Percentiles rank a stretch among this genome's conserved stretches.
Conservation (phyloP, 1,284 basidiomycete genomes). For the Sutorius eximius region DNA sequence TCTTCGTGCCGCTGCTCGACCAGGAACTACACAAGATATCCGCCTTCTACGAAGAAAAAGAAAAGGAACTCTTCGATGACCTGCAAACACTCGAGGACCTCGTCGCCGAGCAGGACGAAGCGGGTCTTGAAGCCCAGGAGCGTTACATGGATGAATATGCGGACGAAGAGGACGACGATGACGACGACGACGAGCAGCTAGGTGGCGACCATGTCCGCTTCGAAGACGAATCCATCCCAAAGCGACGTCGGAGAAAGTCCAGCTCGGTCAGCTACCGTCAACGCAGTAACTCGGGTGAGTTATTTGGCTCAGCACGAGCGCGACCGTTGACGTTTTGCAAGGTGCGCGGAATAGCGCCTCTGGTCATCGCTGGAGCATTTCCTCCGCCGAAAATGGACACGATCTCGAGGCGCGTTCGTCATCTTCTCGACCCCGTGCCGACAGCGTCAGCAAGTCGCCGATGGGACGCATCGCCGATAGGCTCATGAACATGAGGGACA, state of each 20-base stretch:
- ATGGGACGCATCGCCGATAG: conserved; percentile 49
- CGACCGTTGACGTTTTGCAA: conserved; percentile 12
- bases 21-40: conserved; percentile 83
- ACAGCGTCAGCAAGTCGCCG: conserved; percentile 39
- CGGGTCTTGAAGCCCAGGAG: conserved; percentile 52
- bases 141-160: conserved; percentile 53
- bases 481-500: conserved; percentile 52
- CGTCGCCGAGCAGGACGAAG: conserved; percentile 64
- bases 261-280: conserved; percentile 35
- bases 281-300: conserved; percentile 28
- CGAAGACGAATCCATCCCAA: conserved; percentile 24
- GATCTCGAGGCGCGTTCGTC: conserved; percentile 39
- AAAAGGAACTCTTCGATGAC: conserved; percentile 68
- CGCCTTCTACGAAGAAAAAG: conserved; percentile 79
- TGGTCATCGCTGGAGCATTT: conserved; percentile 47
- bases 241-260: conserved; percentile 38
- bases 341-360: conserved; percentile 26
- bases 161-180: conserved; percentile 71
- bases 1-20: conserved; percentile 79
- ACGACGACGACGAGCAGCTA: conserved; percentile 59
- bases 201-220: conserved; percentile 58
- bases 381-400: conserved; percentile 45
- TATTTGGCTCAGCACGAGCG: not conserved
- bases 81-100: conserved; percentile 67
- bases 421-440: conserved; percentile 18